These are phyloP conservation scores for Naganishia vaughanmartiniae DNA, from an alignment of 768 basidiomycete genomes.

Conservation along the genomic window DNA sequence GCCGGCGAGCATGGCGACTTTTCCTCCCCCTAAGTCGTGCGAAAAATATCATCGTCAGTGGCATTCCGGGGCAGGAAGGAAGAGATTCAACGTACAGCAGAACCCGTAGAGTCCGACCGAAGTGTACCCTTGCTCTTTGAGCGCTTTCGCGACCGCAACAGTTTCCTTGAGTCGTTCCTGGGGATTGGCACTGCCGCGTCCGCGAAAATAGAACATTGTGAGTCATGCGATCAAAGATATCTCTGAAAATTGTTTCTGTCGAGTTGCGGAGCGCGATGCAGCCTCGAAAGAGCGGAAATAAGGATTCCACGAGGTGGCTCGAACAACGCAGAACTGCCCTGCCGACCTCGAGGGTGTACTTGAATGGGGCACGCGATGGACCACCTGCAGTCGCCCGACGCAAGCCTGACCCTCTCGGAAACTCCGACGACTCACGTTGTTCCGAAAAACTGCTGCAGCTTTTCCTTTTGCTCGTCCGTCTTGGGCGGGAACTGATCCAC, in stretches of 20 bases:
- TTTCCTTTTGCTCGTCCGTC: slow-evolving; percentile 58
- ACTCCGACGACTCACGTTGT: slow-evolving; percentile 49
- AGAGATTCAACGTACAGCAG: slow-evolving; percentile 34
- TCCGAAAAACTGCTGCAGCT: slow-evolving; percentile 62
- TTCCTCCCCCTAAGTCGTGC: slow-evolving; percentile 48
- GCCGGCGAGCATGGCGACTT: slow-evolving; percentile 40
- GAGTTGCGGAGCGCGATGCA: no score
- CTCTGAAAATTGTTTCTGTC: no score
- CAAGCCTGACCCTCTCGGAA: no score
- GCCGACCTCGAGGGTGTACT: no score
- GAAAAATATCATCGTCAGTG: slow-evolving; percentile 31
- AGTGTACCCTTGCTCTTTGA: slow-evolving; percentile 55
- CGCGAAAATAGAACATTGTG: no score
- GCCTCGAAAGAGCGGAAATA: no score
- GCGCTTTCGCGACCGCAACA: slow-evolving; percentile 56
- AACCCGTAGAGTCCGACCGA: slow-evolving; percentile 57
- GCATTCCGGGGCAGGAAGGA: background rate
- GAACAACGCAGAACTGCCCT: no score
- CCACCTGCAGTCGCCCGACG: no score
- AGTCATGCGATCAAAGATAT: no score
- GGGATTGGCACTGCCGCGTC: slow-evolving; percentile 37
- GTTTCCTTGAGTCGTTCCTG: slow-evolving; percentile 59
- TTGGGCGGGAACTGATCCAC: slow-evolving; percentile 60
- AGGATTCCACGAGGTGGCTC: no score
- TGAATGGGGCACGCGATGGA: no score